These are phyloP conservation scores for Penicillium fimorum DNA, from an alignment of 495 filamentous ascomycete species.

Conservation along the genomic window DNA sequence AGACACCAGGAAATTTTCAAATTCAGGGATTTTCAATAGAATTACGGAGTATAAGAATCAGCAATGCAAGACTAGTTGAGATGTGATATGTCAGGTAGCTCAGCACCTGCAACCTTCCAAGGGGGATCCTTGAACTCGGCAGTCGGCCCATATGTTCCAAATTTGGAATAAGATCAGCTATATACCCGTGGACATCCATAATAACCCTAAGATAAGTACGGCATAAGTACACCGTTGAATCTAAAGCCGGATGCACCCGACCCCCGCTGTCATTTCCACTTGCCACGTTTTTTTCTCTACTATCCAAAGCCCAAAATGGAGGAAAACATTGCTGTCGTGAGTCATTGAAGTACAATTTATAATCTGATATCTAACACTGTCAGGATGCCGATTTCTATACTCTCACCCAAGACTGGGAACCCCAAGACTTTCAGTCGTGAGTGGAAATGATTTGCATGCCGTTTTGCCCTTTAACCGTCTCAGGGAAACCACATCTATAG, in stretches of 20 bases:
- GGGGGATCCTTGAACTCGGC: neutral
- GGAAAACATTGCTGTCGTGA: neutral
- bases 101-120: neutral
- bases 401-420: neutral
- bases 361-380: neutral
- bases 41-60: neutral
- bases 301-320: neutral
- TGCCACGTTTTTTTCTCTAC: neutral
- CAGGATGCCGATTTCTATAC: neutral
- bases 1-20: no score
- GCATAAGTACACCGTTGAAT: neutral
- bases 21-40: no score
- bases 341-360: neutral
- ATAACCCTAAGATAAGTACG: neutral
- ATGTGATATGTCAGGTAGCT: neutral
- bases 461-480: neutral
- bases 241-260: neutral
- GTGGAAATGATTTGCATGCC: neutral
- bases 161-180: neutral
- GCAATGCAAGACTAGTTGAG: neutral
- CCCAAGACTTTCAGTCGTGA: neutral
- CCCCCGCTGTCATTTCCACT: conserved; percentile 1
- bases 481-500: conserved; percentile 1
- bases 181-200: neutral
- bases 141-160: neutral